Percentiles rank a stretch among this genome's conserved stretches.
These are phyloP conservation scores for Paraphaeosphaeria sporulosa DNA, from an alignment of 2,329 filamentous ascomycete species.

Conservation along the genomic window DNA sequence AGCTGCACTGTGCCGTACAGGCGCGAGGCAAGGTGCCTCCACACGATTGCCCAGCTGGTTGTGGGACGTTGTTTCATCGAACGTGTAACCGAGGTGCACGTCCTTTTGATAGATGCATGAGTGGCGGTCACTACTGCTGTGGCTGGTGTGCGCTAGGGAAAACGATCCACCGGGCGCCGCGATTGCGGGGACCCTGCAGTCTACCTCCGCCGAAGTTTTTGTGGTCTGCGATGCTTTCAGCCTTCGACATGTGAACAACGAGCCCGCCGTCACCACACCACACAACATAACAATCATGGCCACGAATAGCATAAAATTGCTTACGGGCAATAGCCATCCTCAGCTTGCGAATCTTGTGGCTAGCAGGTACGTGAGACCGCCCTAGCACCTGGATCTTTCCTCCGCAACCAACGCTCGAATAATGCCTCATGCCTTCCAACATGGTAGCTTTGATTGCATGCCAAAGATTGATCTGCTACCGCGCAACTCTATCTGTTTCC, in stretches of 20 bases:
- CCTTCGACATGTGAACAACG: constrained; percentile 28
- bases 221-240: constrained; percentile 14
- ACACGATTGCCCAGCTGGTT: not conserved
- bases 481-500: not conserved
- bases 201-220: constrained; percentile 30
- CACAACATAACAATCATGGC: constrained; percentile 60
- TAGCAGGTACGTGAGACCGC: constrained; percentile 61
- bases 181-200: constrained; percentile 10
- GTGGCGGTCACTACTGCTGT: not conserved
- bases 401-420: not conserved
- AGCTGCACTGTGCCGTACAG: not conserved
- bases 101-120: not conserved
- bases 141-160: not conserved
- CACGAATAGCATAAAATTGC: constrained; percentile 76
- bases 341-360: constrained; percentile 74
- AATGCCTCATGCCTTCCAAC: not conserved
- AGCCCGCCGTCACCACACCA: constrained; percentile 8
- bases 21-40: not conserved
- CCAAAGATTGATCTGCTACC: not conserved
- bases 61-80: not conserved
- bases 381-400: not conserved
- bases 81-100: not conserved
- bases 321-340: constrained; percentile 79
- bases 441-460: not conserved
- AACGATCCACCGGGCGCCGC: not conserved